Percentiles rank a stretch among this genome's conserved stretches.
Evolutionary conservation across 306 rosid genomes (phyloP).

Genomic region (Acacia crassicarpa): DNA sequence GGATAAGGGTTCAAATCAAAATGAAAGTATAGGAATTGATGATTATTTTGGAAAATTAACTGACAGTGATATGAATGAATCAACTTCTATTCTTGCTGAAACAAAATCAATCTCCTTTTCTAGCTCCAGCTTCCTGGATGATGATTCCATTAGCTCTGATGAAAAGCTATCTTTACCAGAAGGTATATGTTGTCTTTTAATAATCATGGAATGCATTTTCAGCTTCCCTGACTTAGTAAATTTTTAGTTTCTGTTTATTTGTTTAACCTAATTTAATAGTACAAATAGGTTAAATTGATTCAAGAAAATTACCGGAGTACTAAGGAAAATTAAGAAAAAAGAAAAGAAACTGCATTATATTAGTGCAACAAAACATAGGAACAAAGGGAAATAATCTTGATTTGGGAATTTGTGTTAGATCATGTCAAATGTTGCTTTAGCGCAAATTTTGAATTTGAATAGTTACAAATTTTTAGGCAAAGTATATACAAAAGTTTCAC

Average conservation of each 20-base stretch:
- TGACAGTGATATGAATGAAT: not conserved
- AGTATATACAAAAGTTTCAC: not conserved
- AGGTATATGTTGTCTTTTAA: conserved; percentile 37
- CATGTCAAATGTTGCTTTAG: not conserved
- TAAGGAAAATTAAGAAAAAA: not conserved
- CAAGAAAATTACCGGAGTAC: not conserved
- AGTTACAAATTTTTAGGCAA: not conserved
- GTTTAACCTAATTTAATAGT: not conserved
- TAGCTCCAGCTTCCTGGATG: conserved; percentile 48
- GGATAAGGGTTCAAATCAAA: conserved; percentile 9
- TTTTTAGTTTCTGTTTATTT: not conserved
- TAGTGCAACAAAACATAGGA: not conserved
- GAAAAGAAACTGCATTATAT: not conserved
- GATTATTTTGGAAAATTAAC: conserved; percentile 31
- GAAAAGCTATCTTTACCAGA: conserved; percentile 25
- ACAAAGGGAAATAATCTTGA: not conserved
- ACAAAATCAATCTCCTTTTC: conserved; percentile 36
- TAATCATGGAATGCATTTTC: not conserved
- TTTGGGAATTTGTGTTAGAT: not conserved
- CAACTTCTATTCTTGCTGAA: conserved; percentile 23
- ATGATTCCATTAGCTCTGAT: conserved; percentile 44
- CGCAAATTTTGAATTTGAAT: not conserved
- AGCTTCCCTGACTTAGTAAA: not conserved
- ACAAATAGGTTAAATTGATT: not conserved
- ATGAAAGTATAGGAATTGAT: conserved; percentile 29